Conservation (phyloP, 2,329 filamentous ascomycete genomes). For the Colletotrichum euphorbiae region DNA sequence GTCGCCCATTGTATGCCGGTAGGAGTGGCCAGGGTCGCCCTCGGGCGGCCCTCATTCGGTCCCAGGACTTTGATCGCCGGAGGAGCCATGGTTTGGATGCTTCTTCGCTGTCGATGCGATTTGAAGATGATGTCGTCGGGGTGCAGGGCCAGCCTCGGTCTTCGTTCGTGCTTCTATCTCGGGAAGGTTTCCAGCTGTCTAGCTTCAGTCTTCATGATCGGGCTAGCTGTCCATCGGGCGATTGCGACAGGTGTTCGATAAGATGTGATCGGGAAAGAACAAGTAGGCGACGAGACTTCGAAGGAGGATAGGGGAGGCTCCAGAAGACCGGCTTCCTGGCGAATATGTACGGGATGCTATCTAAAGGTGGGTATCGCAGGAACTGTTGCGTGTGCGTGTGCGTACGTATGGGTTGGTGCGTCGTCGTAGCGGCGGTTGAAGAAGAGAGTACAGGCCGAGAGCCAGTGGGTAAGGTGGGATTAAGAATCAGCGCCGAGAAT, state of each 20-base stretch:
- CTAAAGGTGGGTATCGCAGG: slow-evolving; percentile 23
- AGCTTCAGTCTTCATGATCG: slow-evolving; percentile 34
- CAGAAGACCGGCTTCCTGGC: slow-evolving; percentile 41
- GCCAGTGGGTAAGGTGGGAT: slow-evolving; percentile 9
- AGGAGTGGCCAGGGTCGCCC: slow-evolving; percentile 49
- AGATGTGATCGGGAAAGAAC: background rate
- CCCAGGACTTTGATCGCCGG: slow-evolving; percentile 60
- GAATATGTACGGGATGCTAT: slow-evolving; percentile 24
- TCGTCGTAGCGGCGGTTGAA: slow-evolving; percentile 10
- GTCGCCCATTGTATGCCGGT: slow-evolving; percentile 78
- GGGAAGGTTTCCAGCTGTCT: slow-evolving; percentile 23
- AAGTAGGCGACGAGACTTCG: background rate
- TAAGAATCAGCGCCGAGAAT: slow-evolving; percentile 24
- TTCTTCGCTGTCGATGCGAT: slow-evolving; percentile 4
- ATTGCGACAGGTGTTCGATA: background rate
- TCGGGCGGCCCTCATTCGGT: slow-evolving; percentile 49
- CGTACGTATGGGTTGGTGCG: slow-evolving; percentile 2
- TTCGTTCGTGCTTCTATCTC: slow-evolving; percentile 28
- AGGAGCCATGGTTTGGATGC: slow-evolving; percentile 59
- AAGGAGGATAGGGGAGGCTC: slow-evolving; percentile 4
- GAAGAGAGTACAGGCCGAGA: background rate
- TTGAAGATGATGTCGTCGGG: background rate
- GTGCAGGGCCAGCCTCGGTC: slow-evolving; percentile 31
- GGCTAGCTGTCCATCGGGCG: slow-evolving; percentile 28
- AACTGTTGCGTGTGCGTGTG: slow-evolving; percentile 12